phyloP scores from a whole-genome alignment of 2,329 filamentous ascomycete genomes.

The Rhynchosporium secalis region DNA sequence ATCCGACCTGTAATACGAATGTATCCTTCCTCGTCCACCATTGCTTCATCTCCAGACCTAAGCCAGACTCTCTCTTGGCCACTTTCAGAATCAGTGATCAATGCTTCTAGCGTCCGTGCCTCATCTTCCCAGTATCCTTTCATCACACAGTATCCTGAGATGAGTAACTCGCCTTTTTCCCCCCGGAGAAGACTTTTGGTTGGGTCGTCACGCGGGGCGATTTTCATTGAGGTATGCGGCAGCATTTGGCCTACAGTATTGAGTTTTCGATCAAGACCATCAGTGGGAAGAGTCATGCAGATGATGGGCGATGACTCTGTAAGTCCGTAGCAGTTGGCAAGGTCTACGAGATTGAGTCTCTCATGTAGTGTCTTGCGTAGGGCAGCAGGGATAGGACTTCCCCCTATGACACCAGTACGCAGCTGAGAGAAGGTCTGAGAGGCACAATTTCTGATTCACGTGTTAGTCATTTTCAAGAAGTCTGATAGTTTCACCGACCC shows the following conservation, averaged over 20 bases:
- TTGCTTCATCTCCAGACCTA: conserved; percentile 69
- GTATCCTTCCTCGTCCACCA: conserved; percentile 17
- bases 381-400: conserved; percentile 72
- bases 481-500: not conserved
- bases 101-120: conserved; percentile 64
- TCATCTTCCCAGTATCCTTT: conserved; percentile 68
- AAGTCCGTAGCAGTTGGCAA: conserved; percentile 54
- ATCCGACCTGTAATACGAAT: conserved; percentile 15
- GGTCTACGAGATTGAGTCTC: conserved; percentile 69
- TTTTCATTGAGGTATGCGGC: conserved; percentile 73
- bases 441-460: not conserved
- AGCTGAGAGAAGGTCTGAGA: conserved; percentile 50
- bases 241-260: conserved; percentile 72
- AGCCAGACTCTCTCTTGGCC: conserved; percentile 61
- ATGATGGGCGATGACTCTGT: conserved; percentile 79
- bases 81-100: conserved; percentile 43
- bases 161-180: conserved; percentile 70
- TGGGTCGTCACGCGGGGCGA: conserved; percentile 59
- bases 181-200: conserved; percentile 64
- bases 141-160: conserved; percentile 75
- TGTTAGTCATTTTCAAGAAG: not conserved
- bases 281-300: conserved; percentile 64
- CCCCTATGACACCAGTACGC: conserved; percentile 77
- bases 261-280: conserved; percentile 10
- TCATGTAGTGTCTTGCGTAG: conserved; percentile 72